Conservation (phyloP, 2,329 filamentous ascomycete species). For the Alternaria alternata region DNA sequence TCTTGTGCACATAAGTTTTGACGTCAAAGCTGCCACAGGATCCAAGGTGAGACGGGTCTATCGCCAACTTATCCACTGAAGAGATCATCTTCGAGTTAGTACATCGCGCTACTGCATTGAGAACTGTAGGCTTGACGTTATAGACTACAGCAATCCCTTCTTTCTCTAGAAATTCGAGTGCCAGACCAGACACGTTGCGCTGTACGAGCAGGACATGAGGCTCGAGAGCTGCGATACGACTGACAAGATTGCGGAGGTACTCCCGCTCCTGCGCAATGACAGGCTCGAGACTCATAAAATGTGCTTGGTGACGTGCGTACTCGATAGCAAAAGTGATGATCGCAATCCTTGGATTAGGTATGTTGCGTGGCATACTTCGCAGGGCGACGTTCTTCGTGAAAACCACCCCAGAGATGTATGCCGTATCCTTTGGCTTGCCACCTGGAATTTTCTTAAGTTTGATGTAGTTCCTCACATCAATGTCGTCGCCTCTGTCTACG, state of each 20-base stretch:
- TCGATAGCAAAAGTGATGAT: constrained; percentile 96
- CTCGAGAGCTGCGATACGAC: constrained; percentile 83
- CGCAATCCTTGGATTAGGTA: constrained; percentile 83
- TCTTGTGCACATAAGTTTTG: constrained; percentile 89
- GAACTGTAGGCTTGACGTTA: constrained; percentile 95
- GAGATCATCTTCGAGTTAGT: constrained; percentile 92
- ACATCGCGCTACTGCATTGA: constrained; percentile 92
- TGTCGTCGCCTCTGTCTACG: constrained; percentile 88
- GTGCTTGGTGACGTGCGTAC: constrained; percentile 89
- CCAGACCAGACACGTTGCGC: constrained; percentile 89
- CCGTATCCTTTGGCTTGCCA: constrained; percentile 86
- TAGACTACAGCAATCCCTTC: constrained; percentile 92
- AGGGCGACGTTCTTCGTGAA: constrained; percentile 97
- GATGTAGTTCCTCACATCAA: constrained; percentile 96
- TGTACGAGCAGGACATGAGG: constrained; percentile 91
- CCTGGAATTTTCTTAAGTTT: constrained; percentile 97
- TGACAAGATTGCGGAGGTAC: constrained; percentile 89
- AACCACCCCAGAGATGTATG: constrained; percentile 95
- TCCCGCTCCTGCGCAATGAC: constrained; percentile 97
- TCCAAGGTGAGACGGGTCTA: constrained; percentile 76
- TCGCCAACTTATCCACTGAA: constrained; percentile 91
- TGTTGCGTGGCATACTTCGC: constrained; percentile 93
- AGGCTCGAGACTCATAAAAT: constrained; percentile 98
- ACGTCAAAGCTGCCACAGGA: constrained; percentile 89
- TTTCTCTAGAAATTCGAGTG: constrained; percentile 85